phyloP scores from a whole-genome alignment of 2,329 filamentous ascomycete genomes.

The Aspergillus pseudonomiae region DNA sequence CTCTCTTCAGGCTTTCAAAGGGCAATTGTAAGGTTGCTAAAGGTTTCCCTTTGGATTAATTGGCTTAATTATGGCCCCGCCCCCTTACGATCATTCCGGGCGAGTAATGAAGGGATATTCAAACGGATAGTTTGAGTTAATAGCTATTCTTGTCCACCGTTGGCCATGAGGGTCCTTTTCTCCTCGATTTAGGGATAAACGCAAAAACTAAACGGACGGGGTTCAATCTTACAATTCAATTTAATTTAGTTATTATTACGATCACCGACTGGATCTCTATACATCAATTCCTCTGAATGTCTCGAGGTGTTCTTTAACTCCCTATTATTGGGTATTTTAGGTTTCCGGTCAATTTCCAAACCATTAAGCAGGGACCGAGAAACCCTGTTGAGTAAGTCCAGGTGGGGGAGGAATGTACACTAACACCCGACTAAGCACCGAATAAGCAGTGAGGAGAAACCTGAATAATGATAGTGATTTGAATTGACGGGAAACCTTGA shows the following conservation, averaged over 20 bases:
- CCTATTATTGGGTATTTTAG: conserved; percentile 5
- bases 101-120: conserved; percentile 25
- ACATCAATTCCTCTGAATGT: background rate
- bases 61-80: conserved; percentile 16
- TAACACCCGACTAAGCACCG: conserved; percentile 4
- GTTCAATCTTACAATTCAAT: background rate
- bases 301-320: background rate
- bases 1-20: conserved; percentile 5
- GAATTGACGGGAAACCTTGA: background rate
- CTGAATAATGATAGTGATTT: conserved; percentile 2
- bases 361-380: conserved; percentile 7
- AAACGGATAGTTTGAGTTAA: background rate
- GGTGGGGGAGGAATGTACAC: conserved; percentile 12
- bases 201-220: background rate
- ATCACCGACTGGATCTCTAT: conserved; percentile 5
- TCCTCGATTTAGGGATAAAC: background rate
- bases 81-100: conserved; percentile 21
- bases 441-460: background rate
- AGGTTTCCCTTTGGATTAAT: conserved; percentile 14
- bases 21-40: conserved; percentile 2
- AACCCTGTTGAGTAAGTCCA: conserved; percentile 7
- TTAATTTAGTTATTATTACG: conserved; percentile 2
- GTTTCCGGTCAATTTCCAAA: conserved; percentile 2
- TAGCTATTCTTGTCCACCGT: background rate
- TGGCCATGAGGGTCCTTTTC: background rate